Conservation (phyloP, 164 flowering plant genomes). For the Taxillus chinensis region DNA sequence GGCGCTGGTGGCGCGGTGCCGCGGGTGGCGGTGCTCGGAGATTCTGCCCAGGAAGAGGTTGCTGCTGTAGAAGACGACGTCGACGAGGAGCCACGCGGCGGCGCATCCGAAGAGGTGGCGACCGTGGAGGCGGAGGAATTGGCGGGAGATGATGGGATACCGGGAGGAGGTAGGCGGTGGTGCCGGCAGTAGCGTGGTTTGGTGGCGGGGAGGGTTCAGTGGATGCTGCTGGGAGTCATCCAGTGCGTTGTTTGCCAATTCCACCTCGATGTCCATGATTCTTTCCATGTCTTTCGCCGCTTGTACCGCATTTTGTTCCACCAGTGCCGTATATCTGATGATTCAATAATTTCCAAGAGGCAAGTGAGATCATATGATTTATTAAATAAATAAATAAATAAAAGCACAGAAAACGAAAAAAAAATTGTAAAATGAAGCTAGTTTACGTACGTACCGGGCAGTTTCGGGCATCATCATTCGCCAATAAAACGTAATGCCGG, state of each 20-base stretch:
- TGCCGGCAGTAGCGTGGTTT: not conserved
- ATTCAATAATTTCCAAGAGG: no score
- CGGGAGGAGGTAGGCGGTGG: slow-evolving; percentile 7
- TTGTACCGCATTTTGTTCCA: slow-evolving; percentile 36
- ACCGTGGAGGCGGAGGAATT: slow-evolving; percentile 45
- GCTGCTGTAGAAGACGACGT: slow-evolving; percentile 50
- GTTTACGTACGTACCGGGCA: slow-evolving; percentile 41
- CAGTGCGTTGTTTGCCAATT: slow-evolving; percentile 1
- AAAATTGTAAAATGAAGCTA: no score
- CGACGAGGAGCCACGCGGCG: slow-evolving; percentile 46
- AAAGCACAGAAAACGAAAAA: no score
- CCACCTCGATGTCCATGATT: slow-evolving; percentile 22
- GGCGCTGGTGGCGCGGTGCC: slow-evolving; percentile 8
- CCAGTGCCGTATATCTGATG: slow-evolving; percentile 57
- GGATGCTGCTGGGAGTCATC: slow-evolving; percentile 8
- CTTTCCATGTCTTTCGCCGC: slow-evolving; percentile 45
- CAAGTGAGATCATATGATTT: no score
- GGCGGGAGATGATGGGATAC: slow-evolving; percentile 36
- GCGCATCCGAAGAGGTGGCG: slow-evolving; percentile 41
- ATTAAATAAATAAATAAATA: no score
- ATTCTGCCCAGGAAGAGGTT: slow-evolving; percentile 41
- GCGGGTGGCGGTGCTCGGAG: slow-evolving; percentile 5
- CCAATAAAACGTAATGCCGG: slow-evolving; percentile 57
- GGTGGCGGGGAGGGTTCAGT: not conserved
- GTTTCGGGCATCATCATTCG: slow-evolving; percentile 78